Conservation (phyloP, 202 grass and related monocot species). For the Sporobolus alterniflorus region DNA sequence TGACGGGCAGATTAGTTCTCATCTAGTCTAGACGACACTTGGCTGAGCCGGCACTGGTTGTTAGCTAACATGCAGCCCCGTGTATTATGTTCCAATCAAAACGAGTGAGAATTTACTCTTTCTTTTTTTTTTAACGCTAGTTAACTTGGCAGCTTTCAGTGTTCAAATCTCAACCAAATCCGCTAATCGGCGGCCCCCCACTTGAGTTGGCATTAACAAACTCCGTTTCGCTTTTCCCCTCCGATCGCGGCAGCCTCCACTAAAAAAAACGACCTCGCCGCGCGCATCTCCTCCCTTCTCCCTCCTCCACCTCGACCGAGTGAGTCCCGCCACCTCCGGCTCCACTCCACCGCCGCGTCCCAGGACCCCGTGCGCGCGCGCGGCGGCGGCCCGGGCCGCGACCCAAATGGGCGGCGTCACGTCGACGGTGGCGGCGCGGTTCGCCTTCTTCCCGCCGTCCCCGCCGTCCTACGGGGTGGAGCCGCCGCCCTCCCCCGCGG, state of each 20-base stretch:
- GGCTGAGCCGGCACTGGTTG: conserved; percentile 6
- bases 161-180: not conserved
- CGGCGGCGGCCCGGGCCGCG: not conserved
- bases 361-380: not conserved
- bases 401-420: conserved; percentile 55
- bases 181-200: not conserved
- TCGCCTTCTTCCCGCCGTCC: conserved; percentile 68
- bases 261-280: conserved; percentile 43
- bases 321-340: not conserved
- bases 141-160: not conserved
- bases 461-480: conserved; percentile 66
- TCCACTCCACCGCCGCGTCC: not conserved
- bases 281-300: not conserved
- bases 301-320: not conserved
- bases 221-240: conserved; percentile 16
- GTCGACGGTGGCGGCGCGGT: conserved; percentile 67
- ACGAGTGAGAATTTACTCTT: not conserved
- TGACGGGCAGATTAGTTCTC: not conserved
- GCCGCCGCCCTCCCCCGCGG: conserved; percentile 39
- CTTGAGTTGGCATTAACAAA: conserved; percentile 9
- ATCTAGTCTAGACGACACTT: not conserved
- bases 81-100: not conserved
- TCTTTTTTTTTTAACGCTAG: too few relatives aligned
- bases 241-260: conserved; percentile 47
- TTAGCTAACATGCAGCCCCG: conserved; percentile 25